Conservation (phyloP, 768 basidiomycete genomes). For the Gelatoporia subvermispora region DNA sequence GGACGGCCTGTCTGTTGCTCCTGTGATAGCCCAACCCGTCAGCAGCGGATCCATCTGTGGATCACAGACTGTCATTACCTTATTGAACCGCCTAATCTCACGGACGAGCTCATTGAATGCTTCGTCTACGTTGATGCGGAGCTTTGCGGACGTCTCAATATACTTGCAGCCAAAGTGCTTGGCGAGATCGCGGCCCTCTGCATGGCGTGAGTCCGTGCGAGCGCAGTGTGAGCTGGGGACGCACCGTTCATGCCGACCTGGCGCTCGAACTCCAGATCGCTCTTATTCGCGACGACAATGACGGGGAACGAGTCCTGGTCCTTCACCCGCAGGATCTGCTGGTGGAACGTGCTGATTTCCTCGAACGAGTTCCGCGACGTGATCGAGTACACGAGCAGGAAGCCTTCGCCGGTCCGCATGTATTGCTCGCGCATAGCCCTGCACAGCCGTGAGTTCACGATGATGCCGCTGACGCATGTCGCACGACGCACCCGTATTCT, state of each 20-base stretch:
- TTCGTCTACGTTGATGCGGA: slow-evolving; percentile 95
- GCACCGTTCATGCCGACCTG: slow-evolving; percentile 93
- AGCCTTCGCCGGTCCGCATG: slow-evolving; percentile 98
- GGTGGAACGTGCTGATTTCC: slow-evolving; percentile 93
- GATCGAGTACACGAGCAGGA: slow-evolving; percentile 96
- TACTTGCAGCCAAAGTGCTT: slow-evolving; percentile 93
- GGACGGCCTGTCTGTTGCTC: slow-evolving; percentile 79
- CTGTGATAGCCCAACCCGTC: slow-evolving; percentile 28
- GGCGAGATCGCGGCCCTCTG: slow-evolving; percentile 97
- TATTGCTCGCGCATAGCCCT: slow-evolving; percentile 99
- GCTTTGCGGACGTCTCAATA: slow-evolving; percentile 95
- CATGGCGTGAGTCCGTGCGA: background rate
- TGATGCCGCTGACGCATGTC: slow-evolving; percentile 3
- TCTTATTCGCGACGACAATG: slow-evolving; percentile 97
- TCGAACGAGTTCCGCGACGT: slow-evolving; percentile 98
- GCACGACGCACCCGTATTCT: slow-evolving; percentile 83
- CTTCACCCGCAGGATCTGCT: slow-evolving; percentile 94
- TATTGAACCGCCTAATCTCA: slow-evolving; percentile 91
- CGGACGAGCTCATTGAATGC: slow-evolving; percentile 91
- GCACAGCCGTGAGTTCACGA: slow-evolving; percentile 8
- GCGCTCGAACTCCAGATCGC: slow-evolving; percentile 91
- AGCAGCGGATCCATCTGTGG: background rate
- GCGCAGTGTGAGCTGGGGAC: background rate
- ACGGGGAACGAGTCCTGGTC: slow-evolving; percentile 95
- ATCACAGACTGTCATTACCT: slow-evolving; percentile 46